Evolutionary conservation across 2,329 filamentous ascomycete genomes (phyloP), one percentile per base, ranked within the genome.

Genomic region (Cryphonectria naterciae): DNA sequence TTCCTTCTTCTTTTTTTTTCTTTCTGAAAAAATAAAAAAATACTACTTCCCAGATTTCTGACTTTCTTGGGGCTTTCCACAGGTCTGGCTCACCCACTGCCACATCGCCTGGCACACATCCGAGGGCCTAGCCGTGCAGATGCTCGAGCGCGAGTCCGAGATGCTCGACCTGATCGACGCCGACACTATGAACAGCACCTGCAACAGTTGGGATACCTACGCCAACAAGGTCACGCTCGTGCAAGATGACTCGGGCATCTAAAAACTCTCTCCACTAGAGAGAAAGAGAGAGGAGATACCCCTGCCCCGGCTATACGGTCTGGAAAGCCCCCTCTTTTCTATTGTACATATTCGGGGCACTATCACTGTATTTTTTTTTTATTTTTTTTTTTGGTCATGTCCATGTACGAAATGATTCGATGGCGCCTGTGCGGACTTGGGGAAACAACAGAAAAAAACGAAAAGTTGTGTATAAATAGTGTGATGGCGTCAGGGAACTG

Each of bases 51-150:
- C 37, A 37, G 7, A 7, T 17, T 62, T 15, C 60, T 70, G 32
- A 70, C 58, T 4, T n/a, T 2, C 6, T 22, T 39, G 37, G 37
- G 10, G 22, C 7, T 3, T 11, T 39, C 32, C 41, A n/a, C 39
- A 72, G 70, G 85, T 73, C 2, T 77, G 76, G 75, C 64, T 75
- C 19, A 73, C 76, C 56, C 76, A 77, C 70, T 78, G 77, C 56
- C 76, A 78, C 65, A 74, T 75, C 52, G 72, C 73, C 49, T 82
- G 80, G 79, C 80, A 81, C 69, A 77, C 78, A 4, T 78, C 76
- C 13, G 75, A 79, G 58, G 80, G 80, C 1, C 75, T 82, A 17
- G 78, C 78, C 1, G 73, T 82, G 68, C 79, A 81, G 69, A 78
- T 81, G 43, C 76, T 82, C 2, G 80, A 81, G 68, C 65, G 74